Evolutionary conservation across 768 basidiomycete genomes (phyloP).

Genomic region (Boletus rubroflammeus): DNA sequence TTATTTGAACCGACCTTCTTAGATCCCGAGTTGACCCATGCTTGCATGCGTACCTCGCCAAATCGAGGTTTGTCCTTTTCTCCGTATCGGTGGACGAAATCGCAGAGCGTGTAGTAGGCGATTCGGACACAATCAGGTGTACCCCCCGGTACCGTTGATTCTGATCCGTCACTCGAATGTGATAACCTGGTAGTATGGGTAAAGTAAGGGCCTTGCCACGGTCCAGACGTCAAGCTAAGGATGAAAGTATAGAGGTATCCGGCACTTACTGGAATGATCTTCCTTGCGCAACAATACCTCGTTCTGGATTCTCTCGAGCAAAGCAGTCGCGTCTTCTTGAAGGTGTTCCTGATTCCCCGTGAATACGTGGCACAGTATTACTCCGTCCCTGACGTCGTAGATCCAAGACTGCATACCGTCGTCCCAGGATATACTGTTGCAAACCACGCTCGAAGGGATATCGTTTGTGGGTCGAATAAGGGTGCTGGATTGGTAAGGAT

Average conservation of each 20-base stretch:
- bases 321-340: conserved; percentile 36
- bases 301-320: conserved; percentile 41
- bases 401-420: conserved; percentile 30
- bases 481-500: conserved; percentile 7
- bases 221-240: conserved; percentile 2
- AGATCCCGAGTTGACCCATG: conserved; percentile 41
- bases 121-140: conserved; percentile 20
- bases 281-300: conserved; percentile 22
- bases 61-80: conserved; percentile 33
- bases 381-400: conserved; percentile 20
- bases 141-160: conserved; percentile 22
- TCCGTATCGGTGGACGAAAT: conserved; percentile 34
- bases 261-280: conserved; percentile 20
- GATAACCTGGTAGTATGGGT: conserved; percentile 16
- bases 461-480: conserved; percentile 17
- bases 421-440: conserved; percentile 22
- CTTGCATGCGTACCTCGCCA: conserved; percentile 34
- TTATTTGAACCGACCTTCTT: conserved; percentile 29
- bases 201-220: conserved; percentile 28
- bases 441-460: conserved; percentile 17
- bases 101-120: conserved; percentile 28
- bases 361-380: conserved; percentile 43
- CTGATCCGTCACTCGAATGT: conserved; percentile 9
- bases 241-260: not conserved
- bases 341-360: conserved; percentile 42